Percentiles rank a stretch among this genome's conserved stretches.
Conservation (phyloP, 177 flowering plant genomes). For the Vitis hybrid region DNA sequence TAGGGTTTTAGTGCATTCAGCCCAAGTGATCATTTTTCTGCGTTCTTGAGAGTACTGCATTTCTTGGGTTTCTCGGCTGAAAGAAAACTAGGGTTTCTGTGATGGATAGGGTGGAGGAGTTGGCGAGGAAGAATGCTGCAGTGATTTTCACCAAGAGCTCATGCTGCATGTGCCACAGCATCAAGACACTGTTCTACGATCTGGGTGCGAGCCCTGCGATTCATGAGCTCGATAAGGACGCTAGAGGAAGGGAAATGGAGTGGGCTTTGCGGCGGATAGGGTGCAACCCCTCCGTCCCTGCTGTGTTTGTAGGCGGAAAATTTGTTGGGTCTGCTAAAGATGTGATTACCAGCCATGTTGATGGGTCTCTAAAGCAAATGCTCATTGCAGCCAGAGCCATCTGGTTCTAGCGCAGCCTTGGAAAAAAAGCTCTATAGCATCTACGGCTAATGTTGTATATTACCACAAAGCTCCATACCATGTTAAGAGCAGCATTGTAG, state of each 20-base stretch:
- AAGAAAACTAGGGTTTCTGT: no score
- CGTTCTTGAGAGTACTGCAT: no score
- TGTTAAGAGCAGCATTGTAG: constrained; percentile 4
- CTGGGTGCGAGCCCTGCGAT: constrained; percentile 65
- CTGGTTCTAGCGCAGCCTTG: constrained; percentile 41
- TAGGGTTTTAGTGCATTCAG: no score
- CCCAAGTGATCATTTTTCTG: no score
- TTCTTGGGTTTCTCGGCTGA: no score
- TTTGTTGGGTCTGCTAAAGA: constrained; percentile 49
- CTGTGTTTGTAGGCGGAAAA: constrained; percentile 58
- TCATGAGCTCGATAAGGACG: constrained; percentile 59
- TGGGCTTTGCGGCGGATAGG: constrained; percentile 42
- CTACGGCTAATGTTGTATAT: not conserved
- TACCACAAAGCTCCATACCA: not conserved
- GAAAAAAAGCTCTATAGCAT: not conserved
- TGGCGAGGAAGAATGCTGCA: constrained; percentile 53
- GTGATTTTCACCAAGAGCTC: constrained; percentile 67
- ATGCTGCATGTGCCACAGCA: constrained; percentile 65
- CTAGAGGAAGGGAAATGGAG: constrained; percentile 61
- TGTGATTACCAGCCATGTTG: constrained; percentile 51
- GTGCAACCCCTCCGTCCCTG: constrained; percentile 56
- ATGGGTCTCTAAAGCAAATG: constrained; percentile 53
- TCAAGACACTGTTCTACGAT: constrained; percentile 51
- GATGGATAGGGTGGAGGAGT: constrained; percentile 30
- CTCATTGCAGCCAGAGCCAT: constrained; percentile 57